Evolutionary conservation across 2,329 filamentous ascomycete species (phyloP).

Genomic region (Pyrenophora teres): DNA sequence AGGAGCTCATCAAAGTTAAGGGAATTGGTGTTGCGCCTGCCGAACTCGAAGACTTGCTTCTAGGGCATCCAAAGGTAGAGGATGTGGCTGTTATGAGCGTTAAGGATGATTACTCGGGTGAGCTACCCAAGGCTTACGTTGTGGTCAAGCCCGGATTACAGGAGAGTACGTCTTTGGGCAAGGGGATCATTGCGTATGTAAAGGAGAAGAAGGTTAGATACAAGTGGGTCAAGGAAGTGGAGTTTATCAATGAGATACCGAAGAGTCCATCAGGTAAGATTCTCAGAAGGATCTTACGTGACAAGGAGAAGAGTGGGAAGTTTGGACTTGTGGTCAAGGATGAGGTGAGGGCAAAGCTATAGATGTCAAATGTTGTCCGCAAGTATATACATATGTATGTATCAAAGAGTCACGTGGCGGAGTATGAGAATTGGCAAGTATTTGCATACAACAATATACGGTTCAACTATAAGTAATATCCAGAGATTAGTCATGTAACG

Average conservation of each 20-base stretch:
- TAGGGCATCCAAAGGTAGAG: constrained; percentile 61
- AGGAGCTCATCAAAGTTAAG: constrained; percentile 72
- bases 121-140: constrained; percentile 54
- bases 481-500: no score
- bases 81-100: constrained; percentile 63
- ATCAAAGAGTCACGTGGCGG: neutral
- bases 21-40: constrained; percentile 66
- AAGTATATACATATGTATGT: no score
- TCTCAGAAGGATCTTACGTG: constrained; percentile 51
- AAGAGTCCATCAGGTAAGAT: constrained; percentile 57
- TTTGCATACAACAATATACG: no score
- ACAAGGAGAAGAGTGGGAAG: constrained; percentile 48
- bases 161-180: constrained; percentile 40
- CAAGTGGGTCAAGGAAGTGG: constrained; percentile 54
- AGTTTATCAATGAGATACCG: constrained; percentile 54
- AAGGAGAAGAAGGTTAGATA: constrained; percentile 53
- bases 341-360: constrained; percentile 48
- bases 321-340: constrained; percentile 24
- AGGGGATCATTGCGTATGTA: constrained; percentile 51
- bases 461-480: no score
- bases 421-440: no score
- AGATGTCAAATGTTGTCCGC: constrained; percentile 3
- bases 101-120: constrained; percentile 57
- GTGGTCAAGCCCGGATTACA: constrained; percentile 46
- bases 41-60: constrained; percentile 66